These are phyloP conservation scores for Solanum hybrid DNA, from an alignment of 305 asterid species.

Conservation along the genomic window DNA sequence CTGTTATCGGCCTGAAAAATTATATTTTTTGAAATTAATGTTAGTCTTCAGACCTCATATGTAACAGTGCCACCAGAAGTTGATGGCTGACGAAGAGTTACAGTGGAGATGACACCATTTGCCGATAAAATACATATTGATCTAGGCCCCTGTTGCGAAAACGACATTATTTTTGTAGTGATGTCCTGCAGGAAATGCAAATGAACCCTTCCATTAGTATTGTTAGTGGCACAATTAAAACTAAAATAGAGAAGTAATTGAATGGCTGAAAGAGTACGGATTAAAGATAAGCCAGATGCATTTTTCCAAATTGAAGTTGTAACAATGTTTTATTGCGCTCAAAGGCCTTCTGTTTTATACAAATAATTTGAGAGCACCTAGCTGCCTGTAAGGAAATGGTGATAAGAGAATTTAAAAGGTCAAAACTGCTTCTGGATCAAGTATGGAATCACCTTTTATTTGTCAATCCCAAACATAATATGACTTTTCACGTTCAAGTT, in stretches of 20 bases:
- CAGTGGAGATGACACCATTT: slow-evolving; percentile 63
- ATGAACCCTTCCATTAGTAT: background rate
- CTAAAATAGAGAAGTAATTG: background rate
- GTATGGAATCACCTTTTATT: background rate
- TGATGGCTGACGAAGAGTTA: slow-evolving; percentile 48
- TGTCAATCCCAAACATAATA: background rate
- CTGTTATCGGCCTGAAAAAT: background rate
- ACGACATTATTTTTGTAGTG: slow-evolving; percentile 51
- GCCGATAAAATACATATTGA: slow-evolving; percentile 66
- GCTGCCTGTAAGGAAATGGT: background rate
- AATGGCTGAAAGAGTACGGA: background rate
- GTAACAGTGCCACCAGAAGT: slow-evolving; percentile 64
- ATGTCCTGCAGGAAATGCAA: slow-evolving; percentile 46
- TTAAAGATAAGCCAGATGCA: background rate
- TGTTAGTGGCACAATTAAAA: background rate
- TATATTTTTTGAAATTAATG: background rate
- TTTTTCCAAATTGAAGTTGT: background rate
- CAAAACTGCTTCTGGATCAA: slow-evolving; percentile 1
- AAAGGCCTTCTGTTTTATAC: background rate
- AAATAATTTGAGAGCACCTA: background rate
- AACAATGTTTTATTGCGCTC: background rate
- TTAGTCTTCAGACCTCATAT: slow-evolving; percentile 49
- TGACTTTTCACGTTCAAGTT: background rate
- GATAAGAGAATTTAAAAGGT: background rate
- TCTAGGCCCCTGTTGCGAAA: slow-evolving; percentile 55